Evolutionary conservation across 331 rosid genomes (phyloP).

Genomic region (Spiraea crenata): DNA sequence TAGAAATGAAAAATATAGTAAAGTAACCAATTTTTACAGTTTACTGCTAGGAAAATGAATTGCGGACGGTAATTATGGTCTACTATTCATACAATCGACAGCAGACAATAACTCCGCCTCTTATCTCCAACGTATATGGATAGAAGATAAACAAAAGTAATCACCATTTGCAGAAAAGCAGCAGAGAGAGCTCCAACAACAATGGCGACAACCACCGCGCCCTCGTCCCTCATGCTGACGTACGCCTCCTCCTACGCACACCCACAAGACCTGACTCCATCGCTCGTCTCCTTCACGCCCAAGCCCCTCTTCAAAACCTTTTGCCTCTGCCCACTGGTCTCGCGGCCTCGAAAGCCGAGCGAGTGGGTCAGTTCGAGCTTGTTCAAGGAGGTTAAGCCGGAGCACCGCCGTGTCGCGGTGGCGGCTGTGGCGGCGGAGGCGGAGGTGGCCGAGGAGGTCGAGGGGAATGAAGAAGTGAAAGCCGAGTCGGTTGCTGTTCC

Average conservation of each 20-base stretch:
- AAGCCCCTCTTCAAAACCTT: slow-evolving; percentile 33
- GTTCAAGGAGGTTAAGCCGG: slow-evolving; percentile 24
- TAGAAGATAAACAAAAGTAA: not conserved
- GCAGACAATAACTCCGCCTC: slow-evolving; percentile 14
- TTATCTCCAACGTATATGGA: slow-evolving; percentile 31
- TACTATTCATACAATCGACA: too few relatives aligned
- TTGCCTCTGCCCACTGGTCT: slow-evolving; percentile 42
- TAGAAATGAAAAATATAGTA: too few relatives aligned
- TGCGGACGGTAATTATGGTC: not conserved
- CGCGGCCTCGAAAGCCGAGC: slow-evolving; percentile 13
- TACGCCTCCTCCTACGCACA: slow-evolving; percentile 42
- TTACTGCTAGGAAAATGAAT: not conserved
- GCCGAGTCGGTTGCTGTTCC: slow-evolving; percentile 28
- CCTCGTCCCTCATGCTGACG: slow-evolving; percentile 61
- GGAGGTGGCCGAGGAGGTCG: slow-evolving; percentile 48
- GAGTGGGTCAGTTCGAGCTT: slow-evolving; percentile 31
- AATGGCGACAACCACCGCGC: slow-evolving; percentile 55
- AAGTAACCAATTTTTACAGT: too few relatives aligned
- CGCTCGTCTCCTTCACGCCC: slow-evolving; percentile 49
- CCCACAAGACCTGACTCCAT: slow-evolving; percentile 50
- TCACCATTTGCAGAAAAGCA: not conserved
- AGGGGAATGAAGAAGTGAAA: slow-evolving; percentile 22
- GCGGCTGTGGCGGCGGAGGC: slow-evolving; percentile 69
- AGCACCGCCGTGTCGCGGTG: slow-evolving; percentile 26
- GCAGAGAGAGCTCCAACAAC: slow-evolving; percentile 14